Percentiles rank a stretch among this genome's conserved stretches.
Evolutionary conservation across 2,329 filamentous ascomycete genomes (phyloP).

Genomic region (Neopestalotiopsis rosae): DNA sequence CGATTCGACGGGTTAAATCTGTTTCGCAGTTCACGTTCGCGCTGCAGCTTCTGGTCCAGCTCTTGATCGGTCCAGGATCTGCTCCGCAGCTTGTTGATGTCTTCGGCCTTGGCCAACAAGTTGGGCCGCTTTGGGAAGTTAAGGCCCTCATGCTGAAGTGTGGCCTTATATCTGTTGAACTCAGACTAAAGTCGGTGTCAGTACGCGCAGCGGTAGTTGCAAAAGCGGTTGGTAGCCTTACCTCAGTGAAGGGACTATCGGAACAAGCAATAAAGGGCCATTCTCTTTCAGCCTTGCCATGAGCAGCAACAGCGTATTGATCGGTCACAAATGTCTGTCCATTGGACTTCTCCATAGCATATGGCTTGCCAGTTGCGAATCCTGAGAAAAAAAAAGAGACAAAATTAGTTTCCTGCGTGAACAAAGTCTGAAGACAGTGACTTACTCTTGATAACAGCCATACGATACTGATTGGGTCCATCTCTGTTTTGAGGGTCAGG

Average conservation of each 20-base stretch:
- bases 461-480: conserved; percentile 80
- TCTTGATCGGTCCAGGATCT: conserved; percentile 85
- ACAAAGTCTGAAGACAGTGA: neutral
- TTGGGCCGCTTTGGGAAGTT: conserved; percentile 75
- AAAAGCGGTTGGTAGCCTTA: conserved; percentile 42
- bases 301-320: conserved; percentile 80
- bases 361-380: conserved; percentile 80
- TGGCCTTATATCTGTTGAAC: conserved; percentile 79
- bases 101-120: conserved; percentile 74
- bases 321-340: conserved; percentile 83
- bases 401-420: conserved; percentile 27
- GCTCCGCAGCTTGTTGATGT: conserved; percentile 80
- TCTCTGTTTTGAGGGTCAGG: conserved; percentile 62
- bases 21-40: conserved; percentile 70
- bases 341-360: conserved; percentile 77
- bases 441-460: conserved; percentile 85
- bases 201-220: neutral
- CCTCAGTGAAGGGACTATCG: conserved; percentile 83
- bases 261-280: conserved; percentile 94
- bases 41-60: conserved; percentile 78
- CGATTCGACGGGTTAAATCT: conserved; percentile 72
- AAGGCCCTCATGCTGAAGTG: conserved; percentile 73
- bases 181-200: conserved; percentile 61
- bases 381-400: conserved; percentile 49
- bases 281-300: conserved; percentile 82